Base-by-base conservation (phyloP, 2,329 filamentous ascomycete genomes). In the Trichoderma simmonsii region DNA sequence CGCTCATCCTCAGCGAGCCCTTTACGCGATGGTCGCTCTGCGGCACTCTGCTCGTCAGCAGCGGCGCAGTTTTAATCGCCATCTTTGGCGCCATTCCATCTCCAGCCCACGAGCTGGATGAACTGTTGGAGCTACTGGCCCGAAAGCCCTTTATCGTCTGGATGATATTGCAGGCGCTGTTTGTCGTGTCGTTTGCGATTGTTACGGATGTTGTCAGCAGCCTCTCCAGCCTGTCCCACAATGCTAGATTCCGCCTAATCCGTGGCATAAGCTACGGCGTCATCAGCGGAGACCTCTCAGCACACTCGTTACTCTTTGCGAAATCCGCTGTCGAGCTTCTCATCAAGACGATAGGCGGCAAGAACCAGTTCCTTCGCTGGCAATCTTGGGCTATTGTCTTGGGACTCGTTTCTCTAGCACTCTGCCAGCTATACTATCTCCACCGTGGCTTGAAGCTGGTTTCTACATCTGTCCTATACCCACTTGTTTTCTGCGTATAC, bases 401-500 rank as follows among this genome's bases (percentile, higher is more conserved):
- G 26, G 91, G 90, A 7, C 91, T 99, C 67, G 86, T 98, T 72
- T 86, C 87, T 4, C 86, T 98, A 73, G 95, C 96, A 5, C 87
- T 99, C 59, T 92, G 91, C 59, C 96, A 99, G 82, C 88, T 99
- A 6, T 99, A 97, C 83, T 98, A 97, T 81, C 89, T 99, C 73
- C 96, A 99, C 80, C 90, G 93, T 57, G 96, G 96, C 68, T 87
- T 99, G 74, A 97, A 97, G 82, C 87, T 99, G 67, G 94, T 97
- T 81, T 98, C 95, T 70, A 98, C 96, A 26, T 97, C 94, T 77
- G 92, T 98, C 73, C 87, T 99, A 76, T 99, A 99, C 82, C 96
- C 96, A 6, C 91, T 98, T 77, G 95, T 98, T 51, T 99, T 99
- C 83, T 99, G 96, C 86, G 90, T 98, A 75, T 99, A 98, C 87